Conservation (phyloP, 2,329 filamentous ascomycete genomes). For the Paracoccidioides lutzii region DNA sequence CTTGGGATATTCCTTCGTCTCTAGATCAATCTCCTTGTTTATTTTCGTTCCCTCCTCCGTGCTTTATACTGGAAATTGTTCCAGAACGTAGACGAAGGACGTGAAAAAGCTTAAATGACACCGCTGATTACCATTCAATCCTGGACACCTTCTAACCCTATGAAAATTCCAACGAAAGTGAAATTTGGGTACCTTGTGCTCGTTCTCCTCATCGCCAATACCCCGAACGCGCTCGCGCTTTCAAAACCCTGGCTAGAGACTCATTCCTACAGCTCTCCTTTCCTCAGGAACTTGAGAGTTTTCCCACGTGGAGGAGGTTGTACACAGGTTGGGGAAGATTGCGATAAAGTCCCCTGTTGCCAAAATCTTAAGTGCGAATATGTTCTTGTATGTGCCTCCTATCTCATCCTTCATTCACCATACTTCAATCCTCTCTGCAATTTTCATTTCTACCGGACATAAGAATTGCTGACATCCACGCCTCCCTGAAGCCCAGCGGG, state of each 20-base stretch:
- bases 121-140: background rate
- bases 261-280: background rate
- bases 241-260: background rate
- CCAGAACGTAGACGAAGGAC: background rate
- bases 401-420: background rate
- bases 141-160: background rate
- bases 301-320: background rate
- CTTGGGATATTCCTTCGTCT: background rate
- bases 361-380: slow-evolving; percentile 1
- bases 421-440: background rate
- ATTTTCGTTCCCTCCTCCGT: background rate
- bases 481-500: background rate
- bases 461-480: background rate
- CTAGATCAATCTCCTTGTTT: background rate
- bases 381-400: background rate
- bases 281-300: background rate
- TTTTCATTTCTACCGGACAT: background rate
- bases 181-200: background rate
- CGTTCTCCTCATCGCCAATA: background rate
- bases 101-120: background rate
- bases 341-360: background rate
- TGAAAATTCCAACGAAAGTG: background rate
- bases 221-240: background rate
- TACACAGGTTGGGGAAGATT: background rate
- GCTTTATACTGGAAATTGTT: background rate